These are phyloP conservation scores for Camellia lanceoleosa DNA, from an alignment of 148 eudicot genomes.

Conservation along the genomic window DNA sequence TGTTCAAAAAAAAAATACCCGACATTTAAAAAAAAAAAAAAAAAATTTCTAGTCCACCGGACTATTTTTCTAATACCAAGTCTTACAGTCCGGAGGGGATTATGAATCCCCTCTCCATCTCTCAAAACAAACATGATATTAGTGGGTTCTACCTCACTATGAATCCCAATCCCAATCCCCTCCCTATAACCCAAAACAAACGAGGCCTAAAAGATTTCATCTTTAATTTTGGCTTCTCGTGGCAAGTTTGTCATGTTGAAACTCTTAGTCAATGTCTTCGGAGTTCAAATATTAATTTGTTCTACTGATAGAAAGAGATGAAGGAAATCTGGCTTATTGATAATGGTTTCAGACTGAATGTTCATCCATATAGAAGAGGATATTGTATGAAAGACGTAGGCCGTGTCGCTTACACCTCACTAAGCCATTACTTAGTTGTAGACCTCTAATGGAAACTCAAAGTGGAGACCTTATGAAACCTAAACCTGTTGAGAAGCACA, in stretches of 20 bases:
- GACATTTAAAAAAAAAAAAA: too few relatives aligned
- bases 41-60: too few relatives aligned
- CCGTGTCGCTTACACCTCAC: neutral
- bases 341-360: neutral
- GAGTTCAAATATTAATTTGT: neutral
- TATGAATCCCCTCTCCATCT: too few relatives aligned
- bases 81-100: too few relatives aligned
- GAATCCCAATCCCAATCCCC: too few relatives aligned
- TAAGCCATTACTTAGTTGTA: neutral
- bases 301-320: neutral
- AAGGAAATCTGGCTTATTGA: neutral
- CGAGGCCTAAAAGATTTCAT: neutral
- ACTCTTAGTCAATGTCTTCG: neutral
- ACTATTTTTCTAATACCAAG: too few relatives aligned
- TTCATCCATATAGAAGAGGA: neutral
- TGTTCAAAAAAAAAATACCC: too few relatives aligned
- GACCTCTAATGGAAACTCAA: neutral
- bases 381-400: neutral
- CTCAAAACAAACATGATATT: too few relatives aligned
- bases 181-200: too few relatives aligned
- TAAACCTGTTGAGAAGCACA: neutral
- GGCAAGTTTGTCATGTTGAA: neutral
- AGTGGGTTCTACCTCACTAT: too few relatives aligned
- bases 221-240: neutral
- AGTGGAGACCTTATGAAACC: neutral